Evolutionary conservation across 2,329 filamentous ascomycete species (phyloP), one percentile per base, ranked within the genome.

Genomic region (Dendryphion nanum): DNA sequence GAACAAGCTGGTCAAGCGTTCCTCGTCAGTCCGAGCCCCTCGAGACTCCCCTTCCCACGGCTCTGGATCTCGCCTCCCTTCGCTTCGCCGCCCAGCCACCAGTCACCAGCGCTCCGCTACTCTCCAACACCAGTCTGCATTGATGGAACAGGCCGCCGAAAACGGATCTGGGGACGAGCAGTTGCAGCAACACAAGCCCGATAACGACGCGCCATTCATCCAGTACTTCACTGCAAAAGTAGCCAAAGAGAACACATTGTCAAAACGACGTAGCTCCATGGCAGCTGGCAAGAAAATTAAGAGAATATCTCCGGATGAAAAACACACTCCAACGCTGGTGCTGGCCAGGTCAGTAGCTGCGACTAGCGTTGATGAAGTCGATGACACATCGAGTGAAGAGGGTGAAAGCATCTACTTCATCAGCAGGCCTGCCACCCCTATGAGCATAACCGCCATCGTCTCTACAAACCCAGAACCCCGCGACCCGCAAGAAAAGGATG

Each of bases 1-100:
- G 14, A 90, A 90, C 64, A 89, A 88, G 68, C 73, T 90, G 28
- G 85, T 89, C 36, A 91, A 91, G 67, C 80, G 85, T 43, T 75
- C 79, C 24, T 75, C 82, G 3, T 80, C 83, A 15, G 68, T 72
- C 32, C 74, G 75, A 47, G 68, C 68, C 35, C 57, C 70, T 36
- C 67, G 69, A 44, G 60, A 71, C 33, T 67, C 73, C 5, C 56
- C 66, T 10, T 58, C 69, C 30, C 73, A 71, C 41, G 71, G 75
- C 45, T 74, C 81, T 20, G 79, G 70, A 47, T 77, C 81, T 33
- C 79, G 84, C 53, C 71, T 85, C 44, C 77, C 81, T 2, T 81
- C 78, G 16, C 74, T 90, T 42, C 80, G 83, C 41, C 74, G 86
- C 51, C 86, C 86, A 36, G 85, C 85, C 31, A 90, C 86, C 14